Evolutionary conservation across 257 asterid species (phyloP).

Genomic region (Salvia splendens): DNA sequence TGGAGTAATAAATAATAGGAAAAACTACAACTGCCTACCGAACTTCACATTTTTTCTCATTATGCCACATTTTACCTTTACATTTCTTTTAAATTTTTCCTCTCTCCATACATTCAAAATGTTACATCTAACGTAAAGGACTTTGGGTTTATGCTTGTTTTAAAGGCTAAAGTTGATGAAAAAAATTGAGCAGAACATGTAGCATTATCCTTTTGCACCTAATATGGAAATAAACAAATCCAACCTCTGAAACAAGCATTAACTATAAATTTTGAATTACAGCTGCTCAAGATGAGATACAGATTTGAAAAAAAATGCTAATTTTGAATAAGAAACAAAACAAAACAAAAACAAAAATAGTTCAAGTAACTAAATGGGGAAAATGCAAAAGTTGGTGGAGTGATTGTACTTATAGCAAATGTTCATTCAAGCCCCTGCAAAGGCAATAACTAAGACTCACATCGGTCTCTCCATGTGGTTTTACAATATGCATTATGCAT

Average conservation of each 20-base stretch:
- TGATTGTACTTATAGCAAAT: background rate
- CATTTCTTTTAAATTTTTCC: background rate
- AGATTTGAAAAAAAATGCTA: background rate
- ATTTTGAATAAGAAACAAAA: background rate
- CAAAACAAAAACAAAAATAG: background rate
- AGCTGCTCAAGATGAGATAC: no score
- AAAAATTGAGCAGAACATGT: background rate
- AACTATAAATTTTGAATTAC: no score
- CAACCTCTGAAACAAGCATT: no score
- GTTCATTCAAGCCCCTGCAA: conserved; percentile 18
- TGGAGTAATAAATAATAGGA: conserved; percentile 8
- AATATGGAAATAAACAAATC: background rate
- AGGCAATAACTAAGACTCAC: conserved; percentile 6
- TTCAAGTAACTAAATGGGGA: background rate
- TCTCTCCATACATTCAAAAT: background rate
- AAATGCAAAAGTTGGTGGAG: background rate
- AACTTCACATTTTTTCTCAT: background rate
- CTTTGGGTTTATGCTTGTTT: background rate
- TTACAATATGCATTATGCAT: conserved; percentile 15
- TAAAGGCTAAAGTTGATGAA: background rate
- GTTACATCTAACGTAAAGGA: background rate
- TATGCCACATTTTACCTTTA: background rate
- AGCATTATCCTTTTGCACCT: background rate
- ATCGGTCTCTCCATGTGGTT: background rate
- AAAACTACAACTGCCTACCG: background rate